Percentiles rank a stretch among this genome's conserved stretches.
Conservation (phyloP, 148 eudicot species). For the Persicaria tinctoria region DNA sequence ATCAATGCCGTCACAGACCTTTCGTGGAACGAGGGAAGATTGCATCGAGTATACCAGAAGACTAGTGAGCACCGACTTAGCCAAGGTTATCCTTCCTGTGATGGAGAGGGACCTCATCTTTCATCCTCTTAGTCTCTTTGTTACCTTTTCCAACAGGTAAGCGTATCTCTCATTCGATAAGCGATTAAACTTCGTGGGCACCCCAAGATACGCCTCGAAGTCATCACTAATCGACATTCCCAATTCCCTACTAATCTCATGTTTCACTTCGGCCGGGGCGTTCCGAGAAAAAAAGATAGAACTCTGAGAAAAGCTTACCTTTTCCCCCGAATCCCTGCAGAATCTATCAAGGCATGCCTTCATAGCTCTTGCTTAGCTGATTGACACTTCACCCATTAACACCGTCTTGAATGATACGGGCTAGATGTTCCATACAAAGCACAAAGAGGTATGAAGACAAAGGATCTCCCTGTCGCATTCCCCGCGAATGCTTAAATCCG, state of each 20-base stretch:
- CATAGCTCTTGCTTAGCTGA: neutral
- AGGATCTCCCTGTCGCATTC: neutral
- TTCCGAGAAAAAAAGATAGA: neutral
- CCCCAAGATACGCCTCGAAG: neutral
- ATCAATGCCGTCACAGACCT: neutral
- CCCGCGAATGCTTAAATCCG: neutral
- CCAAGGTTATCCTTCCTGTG: neutral
- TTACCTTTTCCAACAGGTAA: neutral
- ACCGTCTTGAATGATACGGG: neutral
- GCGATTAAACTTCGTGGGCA: neutral
- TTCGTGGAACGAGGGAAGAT: neutral
- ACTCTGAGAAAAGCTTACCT: neutral
- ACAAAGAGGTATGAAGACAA: neutral
- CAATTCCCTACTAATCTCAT: neutral
- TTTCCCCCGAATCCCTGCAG: neutral
- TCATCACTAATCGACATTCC: neutral
- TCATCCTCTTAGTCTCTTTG: neutral
- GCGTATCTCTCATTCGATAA: neutral
- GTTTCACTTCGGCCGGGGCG: neutral
- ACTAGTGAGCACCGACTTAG: neutral
- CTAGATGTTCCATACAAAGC: neutral
- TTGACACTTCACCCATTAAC: neutral
- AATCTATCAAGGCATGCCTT: neutral
- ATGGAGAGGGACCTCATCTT: neutral
- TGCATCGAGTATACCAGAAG: neutral